Evolutionary conservation across 2,329 filamentous ascomycete genomes (phyloP).

Genomic region (Albifimbria verrucaria): DNA sequence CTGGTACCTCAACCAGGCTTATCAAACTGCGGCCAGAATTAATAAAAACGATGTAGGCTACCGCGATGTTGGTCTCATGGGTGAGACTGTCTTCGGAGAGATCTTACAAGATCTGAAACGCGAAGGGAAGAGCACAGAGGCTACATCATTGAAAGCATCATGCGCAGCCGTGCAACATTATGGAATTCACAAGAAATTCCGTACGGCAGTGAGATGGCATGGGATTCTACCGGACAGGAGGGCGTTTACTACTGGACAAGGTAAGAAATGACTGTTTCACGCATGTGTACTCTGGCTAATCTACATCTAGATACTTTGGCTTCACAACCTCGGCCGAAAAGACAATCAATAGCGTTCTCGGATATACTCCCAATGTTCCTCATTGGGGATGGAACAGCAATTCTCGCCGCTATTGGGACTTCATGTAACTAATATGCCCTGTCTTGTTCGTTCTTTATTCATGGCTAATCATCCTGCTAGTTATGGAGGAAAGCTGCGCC

Average conservation of each 20-base stretch:
- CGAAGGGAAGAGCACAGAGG: conserved; percentile 40
- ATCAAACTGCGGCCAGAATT: conserved; percentile 42
- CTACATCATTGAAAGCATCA: conserved; percentile 37
- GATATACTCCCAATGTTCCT: conserved; percentile 53
- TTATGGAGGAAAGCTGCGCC: conserved; percentile 38
- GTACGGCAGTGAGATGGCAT: conserved; percentile 59
- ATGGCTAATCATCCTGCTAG: conserved; percentile 14
- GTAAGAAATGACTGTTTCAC: conserved; percentile 19
- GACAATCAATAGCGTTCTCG: conserved; percentile 50
- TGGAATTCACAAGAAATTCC: conserved; percentile 52
- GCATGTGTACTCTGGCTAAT: not conserved
- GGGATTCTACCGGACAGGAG: conserved; percentile 61
- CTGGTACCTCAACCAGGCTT: conserved; percentile 56
- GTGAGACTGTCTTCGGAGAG: conserved; percentile 54
- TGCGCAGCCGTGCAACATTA: conserved; percentile 44
- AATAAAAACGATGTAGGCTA: conserved; percentile 40
- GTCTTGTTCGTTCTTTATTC: not conserved
- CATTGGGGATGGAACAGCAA: conserved; percentile 65
- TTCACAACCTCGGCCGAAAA: conserved; percentile 42
- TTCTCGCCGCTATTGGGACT: conserved; percentile 59
- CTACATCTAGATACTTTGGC: conserved; percentile 41
- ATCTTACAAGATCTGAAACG: conserved; percentile 47
- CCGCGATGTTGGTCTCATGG: conserved; percentile 51
- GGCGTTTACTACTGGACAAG: conserved; percentile 58
- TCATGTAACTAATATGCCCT: conserved; percentile 34